A percentile compares a stretch with the other conserved stretches of the same genome.
These are phyloP conservation scores for Xanthoconium separans DNA, from an alignment of 1,284 basidiomycete genomes.

Conservation along the genomic window DNA sequence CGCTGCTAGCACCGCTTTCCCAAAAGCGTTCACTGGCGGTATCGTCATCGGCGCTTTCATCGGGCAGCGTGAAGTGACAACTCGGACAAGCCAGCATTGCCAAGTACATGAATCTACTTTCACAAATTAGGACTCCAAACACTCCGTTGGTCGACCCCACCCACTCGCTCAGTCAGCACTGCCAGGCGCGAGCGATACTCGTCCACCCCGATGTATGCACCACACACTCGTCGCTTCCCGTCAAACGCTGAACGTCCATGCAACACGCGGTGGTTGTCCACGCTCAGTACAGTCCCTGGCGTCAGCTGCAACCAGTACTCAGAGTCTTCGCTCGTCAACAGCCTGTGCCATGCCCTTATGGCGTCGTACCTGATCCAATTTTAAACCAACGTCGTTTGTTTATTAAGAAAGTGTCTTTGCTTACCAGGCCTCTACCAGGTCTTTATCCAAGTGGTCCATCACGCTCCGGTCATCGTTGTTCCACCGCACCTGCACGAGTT, in stretches of 20 bases:
- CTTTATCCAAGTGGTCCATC: slow-evolving; percentile 58
- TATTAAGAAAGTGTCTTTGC: slow-evolving; percentile 10
- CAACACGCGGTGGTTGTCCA: slow-evolving; percentile 90
- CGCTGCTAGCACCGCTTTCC: no score
- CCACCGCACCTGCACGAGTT: slow-evolving; percentile 83
- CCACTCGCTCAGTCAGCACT: slow-evolving; percentile 62
- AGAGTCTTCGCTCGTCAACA: slow-evolving; percentile 76
- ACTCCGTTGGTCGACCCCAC: slow-evolving; percentile 2
- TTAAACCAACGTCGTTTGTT: slow-evolving; percentile 7
- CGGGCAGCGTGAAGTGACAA: no score
- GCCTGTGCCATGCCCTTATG: slow-evolving; percentile 74
- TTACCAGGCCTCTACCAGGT: slow-evolving; percentile 70
- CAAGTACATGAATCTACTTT: no score
- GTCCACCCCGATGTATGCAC: slow-evolving; percentile 91
- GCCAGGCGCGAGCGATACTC: slow-evolving; percentile 81
- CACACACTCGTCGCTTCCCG: slow-evolving; percentile 90
- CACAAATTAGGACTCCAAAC: slow-evolving; percentile 27
- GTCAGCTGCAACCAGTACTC: slow-evolving; percentile 91
- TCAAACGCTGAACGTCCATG: slow-evolving; percentile 91
- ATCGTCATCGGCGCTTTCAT: no score
- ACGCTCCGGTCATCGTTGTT: slow-evolving; percentile 94
- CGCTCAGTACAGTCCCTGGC: slow-evolving; percentile 75
- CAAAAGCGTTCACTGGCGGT: no score
- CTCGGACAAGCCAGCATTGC: no score
- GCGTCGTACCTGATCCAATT: slow-evolving; percentile 70